Evolutionary conservation across 805 yeast genomes (phyloP), one percentile per base, ranked within the genome.

Genomic region (Ascoidea tarda): DNA sequence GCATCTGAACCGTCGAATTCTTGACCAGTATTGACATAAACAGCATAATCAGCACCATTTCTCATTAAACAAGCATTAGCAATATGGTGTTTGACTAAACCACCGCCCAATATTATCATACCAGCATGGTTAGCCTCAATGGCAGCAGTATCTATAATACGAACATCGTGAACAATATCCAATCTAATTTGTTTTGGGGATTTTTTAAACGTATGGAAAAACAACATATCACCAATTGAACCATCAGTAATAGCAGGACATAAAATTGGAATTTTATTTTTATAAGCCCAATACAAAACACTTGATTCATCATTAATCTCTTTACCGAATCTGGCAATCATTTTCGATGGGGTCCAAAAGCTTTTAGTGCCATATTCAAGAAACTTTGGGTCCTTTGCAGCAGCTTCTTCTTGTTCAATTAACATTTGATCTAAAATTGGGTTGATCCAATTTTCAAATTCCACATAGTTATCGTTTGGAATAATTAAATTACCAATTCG

Each of bases 1-100:
- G 99, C 98, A 68, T 93, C 99, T 31, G 96, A 87, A 49, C 99
- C 99, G 65, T 93, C 99, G 62, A 89, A 93, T 66, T 93, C 99
- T 70, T 93, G 98, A 49, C 96, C 99, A 14, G 99, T 93, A 69
- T 93, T 93, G 66, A 93, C 91, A 69, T 79, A 93, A 16, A 93
- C 96, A 5, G 99, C 98, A 65, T 83, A 88, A 66, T 93, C 99
- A 28, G 99, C 99, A 62, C 99, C 99, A 62, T 93, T 95, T 74
- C 99, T 84, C 99, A 93, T 93, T 60, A 93, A 74, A 66, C 98
- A 91, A 12, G 99, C 99, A 64, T 93, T 93, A 62, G 96, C 90
- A 60, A 93, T 93, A 66, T 93, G 99, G 66, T 93, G 99, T 71
- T 93, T 93, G 63, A 93, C 79, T 54, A 93, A 71, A 47, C 99